Conservation (phyloP, 1,139 yeast species). For the Protomyces macrosporus region DNA sequence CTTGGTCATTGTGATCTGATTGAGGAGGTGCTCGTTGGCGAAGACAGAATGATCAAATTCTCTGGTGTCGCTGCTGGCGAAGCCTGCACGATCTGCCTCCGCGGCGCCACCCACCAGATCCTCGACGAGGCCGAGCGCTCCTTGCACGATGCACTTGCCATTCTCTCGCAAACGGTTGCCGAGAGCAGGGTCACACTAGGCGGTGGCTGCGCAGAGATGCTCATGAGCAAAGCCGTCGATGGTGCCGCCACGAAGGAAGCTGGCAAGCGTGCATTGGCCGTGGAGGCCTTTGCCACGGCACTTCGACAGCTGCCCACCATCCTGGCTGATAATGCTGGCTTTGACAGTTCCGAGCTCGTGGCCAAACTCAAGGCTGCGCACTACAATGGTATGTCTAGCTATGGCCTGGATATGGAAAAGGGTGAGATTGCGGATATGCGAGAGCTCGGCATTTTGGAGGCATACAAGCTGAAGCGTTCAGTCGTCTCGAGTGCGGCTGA, state of each 20-base stretch:
- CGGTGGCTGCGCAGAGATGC: constrained; percentile 97
- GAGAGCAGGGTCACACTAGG: constrained; percentile 96
- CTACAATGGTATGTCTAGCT: constrained; percentile 84
- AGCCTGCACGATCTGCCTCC: constrained; percentile 86
- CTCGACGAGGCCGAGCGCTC: constrained; percentile 97
- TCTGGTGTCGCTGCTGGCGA: constrained; percentile 93
- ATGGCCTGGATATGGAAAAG: constrained; percentile 79
- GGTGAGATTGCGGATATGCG: constrained; percentile 92
- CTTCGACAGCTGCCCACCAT: constrained; percentile 92
- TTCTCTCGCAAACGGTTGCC: constrained; percentile 86
- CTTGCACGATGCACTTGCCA: constrained; percentile 92
- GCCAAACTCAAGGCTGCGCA: constrained; percentile 87
- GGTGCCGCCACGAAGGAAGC: constrained; percentile 88
- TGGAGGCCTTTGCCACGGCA: constrained; percentile 91
- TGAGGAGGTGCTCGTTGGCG: constrained; percentile 91
- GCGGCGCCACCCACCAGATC: constrained; percentile 97
- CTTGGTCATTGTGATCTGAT: constrained; percentile 84
- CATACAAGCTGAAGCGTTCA: constrained; percentile 83
- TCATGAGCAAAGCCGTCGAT: constrained; percentile 96
- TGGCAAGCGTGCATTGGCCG: constrained; percentile 90
- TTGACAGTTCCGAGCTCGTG: constrained; percentile 86
- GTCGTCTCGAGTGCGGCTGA: constrained; percentile 96
- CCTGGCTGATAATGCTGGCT: constrained; percentile 95
- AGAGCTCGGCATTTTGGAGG: constrained; percentile 85
- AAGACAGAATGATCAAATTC: constrained; percentile 71